Evolutionary conservation across 2,329 filamentous ascomycete genomes (phyloP), one percentile per base, ranked within the genome.

Genomic region (Botryotinia narcissicola): DNA sequence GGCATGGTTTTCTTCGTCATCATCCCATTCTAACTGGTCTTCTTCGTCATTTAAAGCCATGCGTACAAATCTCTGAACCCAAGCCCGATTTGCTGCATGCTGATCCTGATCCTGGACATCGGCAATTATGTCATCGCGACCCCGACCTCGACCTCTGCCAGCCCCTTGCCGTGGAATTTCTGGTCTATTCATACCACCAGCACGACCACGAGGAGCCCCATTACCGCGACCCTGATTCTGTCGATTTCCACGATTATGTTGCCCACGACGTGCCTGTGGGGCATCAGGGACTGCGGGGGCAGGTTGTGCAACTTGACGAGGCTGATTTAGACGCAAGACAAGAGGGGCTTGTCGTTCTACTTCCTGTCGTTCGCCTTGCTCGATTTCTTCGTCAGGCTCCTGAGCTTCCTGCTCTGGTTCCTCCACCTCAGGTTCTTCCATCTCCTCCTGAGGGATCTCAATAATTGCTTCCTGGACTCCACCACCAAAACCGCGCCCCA

Each of bases 1-100:
- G 79, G 83, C 59, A 80, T 83, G 76, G 79, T 86, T 80, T 80
- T 86, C 74, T 81, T 87, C 73, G 82, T 87, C 74, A 74, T 77
- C 84, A 80, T 79, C 83, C 81, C 66, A 77, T 20, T 79, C 78
- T 9, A 81, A 51, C 51, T 77, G 74, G 76, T 81, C 80, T 54
- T 81, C 80, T 73, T 81, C 79, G 46, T 81, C 80, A 70, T 80
- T 79, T 64, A 81, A 68, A 2, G 80, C 80, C 79, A 81, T 79
- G 71, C 79, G 78, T 9, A 81, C 80, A 74, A 81, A 81, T 75
- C 77, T 78, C 67, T 80, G 79, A 1, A 81, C 76, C 80, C 80
- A 81, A 32, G 77, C 77, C 69, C 78, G 77, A 61, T 80, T 76
- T 57, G 75, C 77, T 44, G 73, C 78, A 51, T 75, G 75, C 60